Conservation (phyloP, 768 basidiomycete species). For the Stropharia rugosoannulata region DNA sequence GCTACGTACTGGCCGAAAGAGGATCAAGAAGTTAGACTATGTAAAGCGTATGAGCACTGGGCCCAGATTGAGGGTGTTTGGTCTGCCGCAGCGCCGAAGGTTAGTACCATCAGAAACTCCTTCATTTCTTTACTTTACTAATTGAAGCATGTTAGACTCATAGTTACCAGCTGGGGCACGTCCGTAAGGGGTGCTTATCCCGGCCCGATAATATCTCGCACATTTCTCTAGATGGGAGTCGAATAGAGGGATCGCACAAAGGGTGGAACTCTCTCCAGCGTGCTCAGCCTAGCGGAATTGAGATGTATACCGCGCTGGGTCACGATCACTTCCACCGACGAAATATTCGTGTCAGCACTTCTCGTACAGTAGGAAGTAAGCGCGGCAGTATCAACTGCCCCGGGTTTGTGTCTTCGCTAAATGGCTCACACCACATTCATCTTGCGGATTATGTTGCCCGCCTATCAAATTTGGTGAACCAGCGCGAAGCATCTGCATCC, state of each 20-base stretch:
- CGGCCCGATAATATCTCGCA: not conserved
- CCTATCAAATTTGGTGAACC: not conserved
- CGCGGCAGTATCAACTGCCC: not conserved
- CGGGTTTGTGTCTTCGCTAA: not conserved
- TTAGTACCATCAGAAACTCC: not conserved
- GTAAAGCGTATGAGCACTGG: too few relatives aligned
- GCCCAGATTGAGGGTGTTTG: too few relatives aligned
- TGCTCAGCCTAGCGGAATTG: conserved; percentile 3
- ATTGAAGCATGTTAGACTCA: too few relatives aligned
- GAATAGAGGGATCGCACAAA: conserved; percentile 11
- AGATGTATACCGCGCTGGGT: conserved; percentile 3
- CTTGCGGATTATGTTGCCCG: not conserved
- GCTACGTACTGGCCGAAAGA: too few relatives aligned
- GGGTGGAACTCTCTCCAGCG: conserved; percentile 6
- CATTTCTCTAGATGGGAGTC: conserved; percentile 7
- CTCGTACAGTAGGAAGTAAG: not conserved
- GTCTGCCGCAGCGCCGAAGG: conserved; percentile 1
- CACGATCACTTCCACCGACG: conserved; percentile 9
- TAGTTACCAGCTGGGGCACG: not conserved
- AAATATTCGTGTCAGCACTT: conserved; percentile 4
- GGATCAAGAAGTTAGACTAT: too few relatives aligned
- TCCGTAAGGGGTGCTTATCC: conserved; percentile 6
- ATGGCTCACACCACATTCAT: conserved; percentile 1
- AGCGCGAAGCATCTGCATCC: too few relatives aligned
- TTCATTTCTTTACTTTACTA: too few relatives aligned